phyloP scores from a whole-genome alignment of 129 eudicot species.

The Arctium minus region DNA sequence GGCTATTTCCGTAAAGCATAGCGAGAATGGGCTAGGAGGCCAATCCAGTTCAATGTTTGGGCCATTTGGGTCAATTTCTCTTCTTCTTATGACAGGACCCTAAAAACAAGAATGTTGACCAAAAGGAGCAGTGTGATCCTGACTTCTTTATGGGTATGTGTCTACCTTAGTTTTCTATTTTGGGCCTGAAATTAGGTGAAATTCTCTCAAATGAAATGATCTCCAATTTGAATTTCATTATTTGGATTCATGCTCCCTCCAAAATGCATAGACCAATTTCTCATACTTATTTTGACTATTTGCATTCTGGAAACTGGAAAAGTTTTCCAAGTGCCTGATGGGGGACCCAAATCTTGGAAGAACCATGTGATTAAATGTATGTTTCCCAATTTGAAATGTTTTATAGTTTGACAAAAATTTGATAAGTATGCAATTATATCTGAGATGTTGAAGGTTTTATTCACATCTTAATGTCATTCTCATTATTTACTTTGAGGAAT shows the following conservation, averaged over 20 bases:
- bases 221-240: conserved; percentile 11
- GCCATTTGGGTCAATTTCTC: too few species aligned
- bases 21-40: too few species aligned
- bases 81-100: not conserved
- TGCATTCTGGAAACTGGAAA: not conserved
- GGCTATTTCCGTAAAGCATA: too few species aligned
- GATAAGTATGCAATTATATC: not conserved
- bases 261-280: not conserved
- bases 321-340: not conserved
- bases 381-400: not conserved
- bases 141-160: not conserved
- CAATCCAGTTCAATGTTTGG: too few species aligned
- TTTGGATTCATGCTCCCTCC: conserved; percentile 1
- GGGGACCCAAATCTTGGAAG: not conserved
- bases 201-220: not conserved
- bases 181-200: not conserved
- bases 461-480: conserved; percentile 9
- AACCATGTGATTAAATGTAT: not conserved
- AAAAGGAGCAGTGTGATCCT: not conserved
- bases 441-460: conserved; percentile 2
- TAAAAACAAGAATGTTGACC: not conserved
- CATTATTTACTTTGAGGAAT: not conserved
- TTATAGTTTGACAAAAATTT: not conserved
- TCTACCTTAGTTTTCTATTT: not conserved
- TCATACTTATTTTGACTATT: conserved; percentile 5